Conservation (phyloP, 257 asterid genomes). For the Cynanchum wilfordii region DNA sequence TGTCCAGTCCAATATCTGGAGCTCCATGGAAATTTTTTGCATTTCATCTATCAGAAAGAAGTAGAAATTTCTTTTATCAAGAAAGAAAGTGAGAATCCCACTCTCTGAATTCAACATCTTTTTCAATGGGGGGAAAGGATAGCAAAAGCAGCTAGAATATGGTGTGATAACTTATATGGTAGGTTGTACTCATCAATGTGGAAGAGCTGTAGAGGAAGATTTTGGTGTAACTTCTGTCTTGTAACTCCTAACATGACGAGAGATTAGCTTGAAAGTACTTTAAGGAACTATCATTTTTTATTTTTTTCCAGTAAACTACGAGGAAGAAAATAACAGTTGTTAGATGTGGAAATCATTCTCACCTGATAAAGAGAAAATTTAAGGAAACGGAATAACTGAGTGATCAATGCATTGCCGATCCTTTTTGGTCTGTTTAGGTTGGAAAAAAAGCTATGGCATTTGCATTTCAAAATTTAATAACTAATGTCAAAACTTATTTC, state of each 20-base stretch:
- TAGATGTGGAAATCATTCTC: neutral
- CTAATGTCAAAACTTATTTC: conserved; percentile 7
- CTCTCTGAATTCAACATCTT: neutral
- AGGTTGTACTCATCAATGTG: neutral
- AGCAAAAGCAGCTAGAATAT: neutral
- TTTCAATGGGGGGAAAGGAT: neutral
- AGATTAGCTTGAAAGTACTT: neutral
- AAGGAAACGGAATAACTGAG: neutral
- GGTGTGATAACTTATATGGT: neutral
- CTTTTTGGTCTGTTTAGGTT: conserved; percentile 1
- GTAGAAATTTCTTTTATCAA: neutral
- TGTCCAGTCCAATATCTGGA: neutral
- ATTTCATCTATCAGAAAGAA: neutral
- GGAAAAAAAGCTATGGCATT: neutral
- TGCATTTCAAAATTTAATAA: neutral
- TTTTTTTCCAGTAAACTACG: neutral
- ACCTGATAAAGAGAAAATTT: neutral
- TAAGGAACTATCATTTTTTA: neutral
- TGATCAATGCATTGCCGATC: neutral
- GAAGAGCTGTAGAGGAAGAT: neutral
- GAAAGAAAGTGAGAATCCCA: neutral
- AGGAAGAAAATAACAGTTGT: neutral
- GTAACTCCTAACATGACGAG: neutral
- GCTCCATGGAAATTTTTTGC: neutral
- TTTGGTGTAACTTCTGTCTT: neutral